Evolutionary conservation across 2,329 filamentous ascomycete genomes (phyloP), one percentile per base, ranked within the genome.

Genomic region (Ceratocystis destructans): DNA sequence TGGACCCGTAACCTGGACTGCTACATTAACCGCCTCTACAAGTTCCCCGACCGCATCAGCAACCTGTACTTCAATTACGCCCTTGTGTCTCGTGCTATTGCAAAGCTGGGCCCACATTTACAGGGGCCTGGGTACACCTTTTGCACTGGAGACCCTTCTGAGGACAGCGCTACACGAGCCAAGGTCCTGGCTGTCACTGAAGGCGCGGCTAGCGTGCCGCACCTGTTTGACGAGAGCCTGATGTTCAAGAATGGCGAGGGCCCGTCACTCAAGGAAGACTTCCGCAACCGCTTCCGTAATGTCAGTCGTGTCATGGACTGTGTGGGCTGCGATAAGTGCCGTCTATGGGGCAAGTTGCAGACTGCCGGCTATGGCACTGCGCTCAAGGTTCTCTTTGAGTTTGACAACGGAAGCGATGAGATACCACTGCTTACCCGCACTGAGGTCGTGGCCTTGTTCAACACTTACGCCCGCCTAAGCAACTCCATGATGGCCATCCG

Each of bases 31-130:
- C 86, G 94, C n/a, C 82, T 99, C 17, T 89, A 96, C 75, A 80
- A 82, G 25, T 85, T 89, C 74, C 90, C 93, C 0, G 94, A 99
- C 71, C 88, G 93, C 68, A 89, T 99, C 73, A 94, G 92, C 71
- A 99, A 99, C 76, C 82, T 99, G 62, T 99, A 99, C 79, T 99
- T 99, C 80, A 97, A 99, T 82, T 99, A 96, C 73, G 94, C 94
- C 0, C 82, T 99, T n/a, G 82, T 99, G 50, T 88, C 93, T 31
- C 88, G 94, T 62, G 94, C 94, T 12, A 83, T 97, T 50, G 88
- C 90, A 64, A 99, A 99, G 77, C 83, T 97, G 7, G 89, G 88
- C 12, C 88, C 89, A 28, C 87, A 92, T 71, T 81, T 97, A 8
- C 80, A 87, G 69, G 72, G 71, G 3, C 69, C 77, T 37, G 80